phyloP scores from a whole-genome alignment of 352 stramenopile genomes.

The Pythium periplocum region DNA sequence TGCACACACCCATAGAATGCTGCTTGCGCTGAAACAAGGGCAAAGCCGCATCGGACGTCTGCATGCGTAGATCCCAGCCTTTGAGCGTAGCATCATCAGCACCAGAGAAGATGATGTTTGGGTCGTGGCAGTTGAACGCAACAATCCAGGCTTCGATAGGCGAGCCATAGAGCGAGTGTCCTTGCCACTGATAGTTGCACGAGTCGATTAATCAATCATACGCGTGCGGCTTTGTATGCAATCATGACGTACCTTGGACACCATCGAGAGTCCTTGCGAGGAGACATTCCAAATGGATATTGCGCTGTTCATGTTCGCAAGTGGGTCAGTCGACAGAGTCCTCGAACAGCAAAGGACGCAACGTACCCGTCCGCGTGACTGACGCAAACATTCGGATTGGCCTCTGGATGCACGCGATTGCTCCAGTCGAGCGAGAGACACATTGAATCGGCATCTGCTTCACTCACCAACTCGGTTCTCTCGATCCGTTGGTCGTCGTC shows the following conservation, averaged over 20 bases:
- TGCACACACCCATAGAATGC: constrained; percentile 82
- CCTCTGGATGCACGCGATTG: constrained; percentile 45
- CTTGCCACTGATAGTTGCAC: constrained; percentile 41
- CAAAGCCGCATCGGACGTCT: constrained; percentile 3
- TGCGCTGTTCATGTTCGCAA: constrained; percentile 11
- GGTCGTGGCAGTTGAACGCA: constrained; percentile 74
- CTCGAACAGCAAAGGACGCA: not conserved
- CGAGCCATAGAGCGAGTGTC: constrained; percentile 66
- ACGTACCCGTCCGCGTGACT: constrained; percentile 78
- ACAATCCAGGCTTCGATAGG: constrained; percentile 82
- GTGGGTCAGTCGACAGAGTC: no score
- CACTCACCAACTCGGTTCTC: constrained; percentile 29
- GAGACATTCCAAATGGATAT: constrained; percentile 55
- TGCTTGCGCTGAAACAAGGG: constrained; percentile 58
- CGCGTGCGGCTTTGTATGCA: no score
- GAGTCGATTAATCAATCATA: no score
- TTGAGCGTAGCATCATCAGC: constrained; percentile 77
- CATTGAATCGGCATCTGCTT: constrained; percentile 46
- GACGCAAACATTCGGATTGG: constrained; percentile 60
- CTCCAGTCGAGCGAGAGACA: constrained; percentile 84
- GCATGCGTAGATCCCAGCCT: constrained; percentile 63
- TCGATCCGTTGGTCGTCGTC: constrained; percentile 16
- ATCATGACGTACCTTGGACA: constrained; percentile 30
- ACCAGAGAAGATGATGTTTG: constrained; percentile 73
- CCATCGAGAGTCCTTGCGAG: constrained; percentile 22